Conservation (phyloP, 768 basidiomycete species). For the Pholiota microspora region DNA sequence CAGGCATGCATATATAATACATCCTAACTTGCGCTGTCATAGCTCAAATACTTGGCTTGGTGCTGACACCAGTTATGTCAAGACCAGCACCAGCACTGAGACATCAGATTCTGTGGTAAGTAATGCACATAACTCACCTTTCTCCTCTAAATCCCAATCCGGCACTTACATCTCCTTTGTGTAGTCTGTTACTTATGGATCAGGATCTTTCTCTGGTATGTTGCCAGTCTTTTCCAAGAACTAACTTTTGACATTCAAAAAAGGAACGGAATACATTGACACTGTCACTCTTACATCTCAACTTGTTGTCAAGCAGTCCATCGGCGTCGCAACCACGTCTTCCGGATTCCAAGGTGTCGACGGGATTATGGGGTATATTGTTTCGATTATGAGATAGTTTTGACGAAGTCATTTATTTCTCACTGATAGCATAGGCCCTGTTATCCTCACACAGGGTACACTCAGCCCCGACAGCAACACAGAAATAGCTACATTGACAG, state of each 20-base stretch:
- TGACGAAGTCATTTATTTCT: no score
- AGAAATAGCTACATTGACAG: constrained; percentile 52
- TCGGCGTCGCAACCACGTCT: constrained; percentile 49
- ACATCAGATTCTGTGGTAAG: constrained; percentile 46
- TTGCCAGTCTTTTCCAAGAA: neutral
- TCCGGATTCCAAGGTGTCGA: constrained; percentile 49
- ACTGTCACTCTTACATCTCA: constrained; percentile 44
- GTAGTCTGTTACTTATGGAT: constrained; percentile 55
- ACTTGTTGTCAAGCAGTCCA: constrained; percentile 55
- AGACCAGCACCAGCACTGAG: constrained; percentile 45
- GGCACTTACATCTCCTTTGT: no score
- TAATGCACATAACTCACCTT: neutral
- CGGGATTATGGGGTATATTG: constrained; percentile 66
- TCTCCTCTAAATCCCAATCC: no score
- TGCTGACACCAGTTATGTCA: constrained; percentile 37
- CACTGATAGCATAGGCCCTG: constrained; percentile 68
- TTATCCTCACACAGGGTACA: constrained; percentile 46
- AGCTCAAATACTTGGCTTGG: constrained; percentile 74
- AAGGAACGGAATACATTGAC: constrained; percentile 38
- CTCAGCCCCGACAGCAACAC: constrained; percentile 21
- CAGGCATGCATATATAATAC: no score
- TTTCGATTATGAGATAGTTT: no score
- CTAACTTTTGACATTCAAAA: no score
- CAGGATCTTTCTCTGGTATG: constrained; percentile 44
- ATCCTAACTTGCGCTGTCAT: neutral